Evolutionary conservation across 345 rosid genomes (phyloP), one percentile per base, ranked within the genome.

Genomic region (Syzygium oleosum): DNA sequence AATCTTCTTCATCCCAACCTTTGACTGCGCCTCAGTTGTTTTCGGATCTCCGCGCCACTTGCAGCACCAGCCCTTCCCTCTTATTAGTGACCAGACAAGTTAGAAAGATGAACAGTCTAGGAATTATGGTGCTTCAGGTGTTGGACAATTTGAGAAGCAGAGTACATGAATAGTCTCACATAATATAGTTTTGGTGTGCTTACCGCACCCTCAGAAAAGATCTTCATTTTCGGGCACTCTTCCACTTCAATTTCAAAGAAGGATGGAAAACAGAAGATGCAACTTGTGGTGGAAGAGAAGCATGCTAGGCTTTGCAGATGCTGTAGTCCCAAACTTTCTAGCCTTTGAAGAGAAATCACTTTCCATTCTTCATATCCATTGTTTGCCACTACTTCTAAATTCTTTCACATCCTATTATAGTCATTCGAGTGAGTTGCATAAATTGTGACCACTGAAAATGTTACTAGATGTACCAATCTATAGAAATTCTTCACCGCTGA

Each of bases 181-280:
- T 1, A 0, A 1, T 1, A 0, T 54, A 54, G 25, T 7, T 0
- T 0, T 1, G n/a, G n/a, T 56, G 2, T 23, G 13, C 12, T 56
- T 56, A 56, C 27, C n/a, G 1, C 22, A 55, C 12, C 59, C 2
- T 56, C 23, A 56, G n/a, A 22, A 56, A 56, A 56, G 4, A 11
- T 56, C 10, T 56, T 56, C 61, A 56, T 56, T 11, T 56, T 56
- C 1, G 13, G 5, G 27, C 61, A 56, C 5, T 56, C 61, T 56
- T 56, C 61, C 10, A 56, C n/a, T 56, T 56, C 5, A 23, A 56
- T 56, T 2, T 0, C 9, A 27, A 12, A 3, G 9, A 56, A 56
- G 5, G 0, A 56, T 56, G 61, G 61, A 22, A 56, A 56, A 12
- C 1, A 22, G 5, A 56, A 56, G 0, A 22, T 22, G 27, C 61